phyloP scores from a whole-genome alignment of 2,329 filamentous ascomycete species.

The Pseudogymnoascus sp. region DNA sequence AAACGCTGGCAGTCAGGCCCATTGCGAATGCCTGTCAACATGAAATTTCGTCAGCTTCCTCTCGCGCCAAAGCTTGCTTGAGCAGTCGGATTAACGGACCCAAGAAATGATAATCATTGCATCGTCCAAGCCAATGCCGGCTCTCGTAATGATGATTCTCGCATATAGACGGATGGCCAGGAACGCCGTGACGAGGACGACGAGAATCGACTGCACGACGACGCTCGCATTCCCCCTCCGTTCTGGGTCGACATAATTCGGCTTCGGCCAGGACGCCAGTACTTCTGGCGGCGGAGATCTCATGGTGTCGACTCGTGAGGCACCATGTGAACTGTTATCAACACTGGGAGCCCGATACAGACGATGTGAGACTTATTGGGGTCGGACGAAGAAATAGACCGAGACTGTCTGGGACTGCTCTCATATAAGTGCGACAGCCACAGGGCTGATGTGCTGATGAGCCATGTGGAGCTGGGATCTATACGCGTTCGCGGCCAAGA shows the following conservation, averaged over 20 bases:
- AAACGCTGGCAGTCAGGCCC: slow-evolving; percentile 29
- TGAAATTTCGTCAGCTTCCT: not conserved
- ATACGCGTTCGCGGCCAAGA: not conserved
- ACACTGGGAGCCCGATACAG: not conserved
- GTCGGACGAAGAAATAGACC: not conserved
- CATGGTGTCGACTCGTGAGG: slow-evolving; percentile 22
- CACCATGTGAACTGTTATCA: not conserved
- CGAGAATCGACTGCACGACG: slow-evolving; percentile 34
- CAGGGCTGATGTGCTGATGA: not conserved
- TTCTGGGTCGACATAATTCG: slow-evolving; percentile 40
- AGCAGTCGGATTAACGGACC: slow-evolving; percentile 20
- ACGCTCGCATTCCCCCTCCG: slow-evolving; percentile 37
- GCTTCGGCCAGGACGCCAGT: slow-evolving; percentile 36
- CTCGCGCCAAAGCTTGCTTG: too few relatives aligned
- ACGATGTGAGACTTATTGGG: not conserved
- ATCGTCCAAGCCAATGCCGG: slow-evolving; percentile 40
- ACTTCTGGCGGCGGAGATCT: slow-evolving; percentile 34
- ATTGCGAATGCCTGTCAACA: slow-evolving; percentile 27
- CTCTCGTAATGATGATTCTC: slow-evolving; percentile 35
- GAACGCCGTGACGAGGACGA: slow-evolving; percentile 33
- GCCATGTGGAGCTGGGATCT: not conserved
- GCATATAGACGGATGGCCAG: slow-evolving; percentile 41
- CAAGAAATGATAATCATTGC: slow-evolving; percentile 37
- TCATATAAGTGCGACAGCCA: not conserved
- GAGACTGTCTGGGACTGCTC: not conserved